Percentiles rank a stretch among this genome's conserved stretches.
Evolutionary conservation across 225 moss, liverwort and hornwort species (phyloP).

Genomic region (Neckera pumila): DNA sequence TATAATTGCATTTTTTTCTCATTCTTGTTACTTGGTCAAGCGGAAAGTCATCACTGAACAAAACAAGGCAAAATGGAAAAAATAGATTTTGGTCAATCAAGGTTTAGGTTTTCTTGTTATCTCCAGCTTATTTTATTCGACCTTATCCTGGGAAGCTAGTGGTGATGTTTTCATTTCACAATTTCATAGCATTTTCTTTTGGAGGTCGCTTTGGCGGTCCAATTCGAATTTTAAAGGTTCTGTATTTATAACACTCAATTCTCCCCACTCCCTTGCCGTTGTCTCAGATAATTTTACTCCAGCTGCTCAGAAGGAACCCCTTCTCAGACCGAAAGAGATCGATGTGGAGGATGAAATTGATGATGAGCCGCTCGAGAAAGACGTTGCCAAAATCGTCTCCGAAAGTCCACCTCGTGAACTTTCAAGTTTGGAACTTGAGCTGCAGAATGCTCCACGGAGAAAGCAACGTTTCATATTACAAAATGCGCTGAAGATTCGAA

Average conservation of each 20-base stretch:
- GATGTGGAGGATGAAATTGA: slow-evolving; percentile 26
- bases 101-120: not conserved
- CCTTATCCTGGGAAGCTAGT: not conserved
- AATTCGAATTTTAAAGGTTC: not conserved
- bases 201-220: not conserved
- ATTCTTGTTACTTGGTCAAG: not conserved
- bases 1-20: not conserved
- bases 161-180: not conserved
- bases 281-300: slow-evolving; percentile 11
- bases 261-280: not conserved
- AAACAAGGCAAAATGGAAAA: not conserved
- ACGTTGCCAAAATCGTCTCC: not conserved
- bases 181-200: not conserved
- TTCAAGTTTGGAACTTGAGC: slow-evolving; percentile 32
- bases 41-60: not conserved
- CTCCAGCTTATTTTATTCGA: not conserved
- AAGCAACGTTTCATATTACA: slow-evolving; percentile 70
- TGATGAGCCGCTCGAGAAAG: slow-evolving; percentile 15
- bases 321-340: slow-evolving; percentile 38
- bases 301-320: slow-evolving; percentile 28
- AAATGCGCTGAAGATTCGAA: slow-evolving; percentile 73
- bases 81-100: not conserved
- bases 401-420: slow-evolving; percentile 12
- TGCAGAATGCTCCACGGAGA: slow-evolving; percentile 63
- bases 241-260: not conserved